These are phyloP conservation scores for Millerago galiae DNA, from an alignment of 805 yeast species.

Conservation along the genomic window DNA sequence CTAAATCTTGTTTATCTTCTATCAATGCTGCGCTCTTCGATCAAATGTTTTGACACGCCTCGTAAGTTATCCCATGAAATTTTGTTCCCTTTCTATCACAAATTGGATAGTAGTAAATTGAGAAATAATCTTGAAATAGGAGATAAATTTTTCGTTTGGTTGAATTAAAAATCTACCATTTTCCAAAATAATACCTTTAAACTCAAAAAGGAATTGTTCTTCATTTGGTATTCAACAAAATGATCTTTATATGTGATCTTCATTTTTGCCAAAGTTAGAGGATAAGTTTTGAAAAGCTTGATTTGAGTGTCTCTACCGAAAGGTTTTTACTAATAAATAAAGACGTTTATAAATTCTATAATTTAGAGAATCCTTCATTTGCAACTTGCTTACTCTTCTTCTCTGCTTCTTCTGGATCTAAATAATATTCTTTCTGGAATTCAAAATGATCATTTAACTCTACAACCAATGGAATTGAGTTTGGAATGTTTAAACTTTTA, in stretches of 20 bases:
- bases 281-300: too few relatives aligned
- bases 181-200: too few relatives aligned
- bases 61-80: not conserved
- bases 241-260: too few relatives aligned
- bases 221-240: too few relatives aligned
- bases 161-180: too few relatives aligned
- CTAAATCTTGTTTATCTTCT: not conserved
- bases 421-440: slow-evolving; percentile 53
- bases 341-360: not conserved
- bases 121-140: not conserved
- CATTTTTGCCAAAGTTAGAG: too few relatives aligned
- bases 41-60: not conserved
- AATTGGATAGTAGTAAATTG: not conserved
- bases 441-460: slow-evolving; percentile 48
- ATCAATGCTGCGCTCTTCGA: not conserved
- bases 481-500: slow-evolving; percentile 71
- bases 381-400: slow-evolving; percentile 77
- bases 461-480: slow-evolving; percentile 73
- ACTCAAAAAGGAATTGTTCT: too few relatives aligned
- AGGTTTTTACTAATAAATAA: too few relatives aligned
- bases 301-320: too few relatives aligned
- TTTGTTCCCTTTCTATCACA: not conserved
- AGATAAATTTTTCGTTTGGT: too few relatives aligned
- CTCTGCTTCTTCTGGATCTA: slow-evolving; percentile 76
- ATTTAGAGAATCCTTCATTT: slow-evolving; percentile 51